These are phyloP conservation scores for Diphasiastrum complanatum DNA, from an alignment of 83 land plant species.

Conservation along the genomic window DNA sequence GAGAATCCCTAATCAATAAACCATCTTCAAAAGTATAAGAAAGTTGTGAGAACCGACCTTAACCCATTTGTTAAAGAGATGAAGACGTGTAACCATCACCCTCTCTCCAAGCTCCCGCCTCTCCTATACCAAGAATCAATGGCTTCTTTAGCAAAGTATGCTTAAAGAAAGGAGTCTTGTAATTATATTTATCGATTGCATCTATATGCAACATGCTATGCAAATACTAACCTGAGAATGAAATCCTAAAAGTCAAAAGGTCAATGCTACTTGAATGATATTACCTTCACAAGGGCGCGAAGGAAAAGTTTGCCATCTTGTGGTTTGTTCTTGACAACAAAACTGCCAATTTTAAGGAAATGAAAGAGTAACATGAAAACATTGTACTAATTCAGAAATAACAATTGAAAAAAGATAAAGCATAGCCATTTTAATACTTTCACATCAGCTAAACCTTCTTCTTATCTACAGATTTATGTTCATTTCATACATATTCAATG, in stretches of 20 bases:
- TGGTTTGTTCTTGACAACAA: constrained; percentile 59
- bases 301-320: constrained; percentile 77
- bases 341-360: constrained; percentile 35
- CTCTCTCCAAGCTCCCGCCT: constrained; percentile 87
- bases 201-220: background rate
- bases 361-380: background rate
- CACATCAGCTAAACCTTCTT: too few relatives aligned
- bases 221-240: background rate
- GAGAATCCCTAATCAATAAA: too few relatives aligned
- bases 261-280: background rate
- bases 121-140: constrained; percentile 47
- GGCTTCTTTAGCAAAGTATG: background rate
- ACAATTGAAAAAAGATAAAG: too few relatives aligned
- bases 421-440: too few relatives aligned
- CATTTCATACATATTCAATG: too few relatives aligned
- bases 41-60: constrained; percentile 74
- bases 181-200: background rate
- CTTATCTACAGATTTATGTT: too few relatives aligned
- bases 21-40: too few relatives aligned
- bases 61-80: constrained; percentile 87
- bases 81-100: constrained; percentile 93
- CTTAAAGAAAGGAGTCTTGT: background rate
- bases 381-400: background rate
- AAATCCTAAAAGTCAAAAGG: background rate
- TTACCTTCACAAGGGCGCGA: constrained; percentile 79